Conservation (phyloP, 139 green algal species). For the Auxenochlorella protothecoides region DNA sequence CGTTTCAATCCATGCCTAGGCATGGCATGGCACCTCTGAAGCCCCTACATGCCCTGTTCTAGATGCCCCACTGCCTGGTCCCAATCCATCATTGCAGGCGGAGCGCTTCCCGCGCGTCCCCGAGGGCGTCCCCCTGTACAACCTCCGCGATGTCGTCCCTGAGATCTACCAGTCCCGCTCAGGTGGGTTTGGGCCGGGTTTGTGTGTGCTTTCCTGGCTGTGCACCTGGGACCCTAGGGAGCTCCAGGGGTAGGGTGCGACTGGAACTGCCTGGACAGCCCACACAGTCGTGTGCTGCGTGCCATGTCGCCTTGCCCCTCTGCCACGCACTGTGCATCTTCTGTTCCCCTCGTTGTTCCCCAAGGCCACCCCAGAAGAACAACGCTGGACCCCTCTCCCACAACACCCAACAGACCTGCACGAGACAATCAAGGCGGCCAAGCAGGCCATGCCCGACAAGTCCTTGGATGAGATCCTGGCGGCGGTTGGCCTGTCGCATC, state of each 20-base stretch:
- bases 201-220: neutral
- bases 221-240: neutral
- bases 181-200: neutral
- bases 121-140: constrained; percentile 31
- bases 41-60: too few relatives aligned
- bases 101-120: constrained; percentile 20
- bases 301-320: neutral
- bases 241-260: too few relatives aligned
- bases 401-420: neutral
- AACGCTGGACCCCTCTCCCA: neutral
- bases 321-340: neutral
- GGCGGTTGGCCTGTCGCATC: neutral
- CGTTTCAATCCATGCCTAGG: too few relatives aligned
- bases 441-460: neutral
- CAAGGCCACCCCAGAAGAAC: neutral
- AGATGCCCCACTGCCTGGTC: too few relatives aligned
- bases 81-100: constrained; percentile 1
- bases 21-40: too few relatives aligned
- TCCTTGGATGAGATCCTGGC: neutral
- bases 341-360: neutral
- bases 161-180: constrained; percentile 12
- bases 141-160: constrained; percentile 20
- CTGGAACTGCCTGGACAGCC: too few relatives aligned
- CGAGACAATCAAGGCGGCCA: neutral
- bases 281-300: too few relatives aligned